phyloP scores from a whole-genome alignment of 257 asterid genomes.

The Solanum chiquidenum region DNA sequence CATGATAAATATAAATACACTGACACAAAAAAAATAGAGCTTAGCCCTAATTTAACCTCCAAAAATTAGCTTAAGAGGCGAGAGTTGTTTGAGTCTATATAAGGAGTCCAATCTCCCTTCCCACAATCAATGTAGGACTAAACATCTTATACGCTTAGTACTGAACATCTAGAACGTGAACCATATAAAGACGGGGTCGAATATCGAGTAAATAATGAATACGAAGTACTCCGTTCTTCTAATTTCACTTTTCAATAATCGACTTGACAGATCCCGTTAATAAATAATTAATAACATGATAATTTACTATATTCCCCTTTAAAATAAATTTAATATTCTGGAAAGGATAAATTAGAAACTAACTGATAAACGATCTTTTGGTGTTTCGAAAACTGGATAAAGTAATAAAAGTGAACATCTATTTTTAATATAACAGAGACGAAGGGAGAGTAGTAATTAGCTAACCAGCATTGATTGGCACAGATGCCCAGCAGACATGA shows the following conservation, averaged over 20 bases:
- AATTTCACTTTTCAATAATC: too few species aligned
- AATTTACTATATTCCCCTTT: too few species aligned
- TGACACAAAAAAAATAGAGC: too few species aligned
- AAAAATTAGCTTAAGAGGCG: not conserved
- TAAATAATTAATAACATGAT: too few species aligned
- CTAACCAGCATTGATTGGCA: constrained; percentile 73
- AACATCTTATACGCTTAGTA: not conserved
- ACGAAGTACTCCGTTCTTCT: not conserved
- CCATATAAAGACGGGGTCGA: not conserved
- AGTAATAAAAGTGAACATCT: too few species aligned
- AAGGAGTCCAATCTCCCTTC: not conserved
- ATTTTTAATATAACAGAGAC: too few species aligned
- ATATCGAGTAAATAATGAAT: not conserved
- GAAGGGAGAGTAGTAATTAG: not conserved
- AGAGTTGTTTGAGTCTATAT: not conserved
- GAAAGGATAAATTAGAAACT: not conserved
- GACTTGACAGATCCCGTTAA: not conserved
- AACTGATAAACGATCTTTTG: not conserved
- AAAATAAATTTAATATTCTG: too few species aligned
- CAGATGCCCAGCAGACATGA: constrained; percentile 69
- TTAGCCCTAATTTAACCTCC: too few species aligned
- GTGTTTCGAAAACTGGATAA: too few species aligned
- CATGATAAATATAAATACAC: too few species aligned
- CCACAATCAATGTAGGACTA: not conserved
- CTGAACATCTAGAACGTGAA: not conserved